Base-by-base conservation (phyloP, 495 filamentous ascomycete genomes). In the Glarea lozoyensis region DNA sequence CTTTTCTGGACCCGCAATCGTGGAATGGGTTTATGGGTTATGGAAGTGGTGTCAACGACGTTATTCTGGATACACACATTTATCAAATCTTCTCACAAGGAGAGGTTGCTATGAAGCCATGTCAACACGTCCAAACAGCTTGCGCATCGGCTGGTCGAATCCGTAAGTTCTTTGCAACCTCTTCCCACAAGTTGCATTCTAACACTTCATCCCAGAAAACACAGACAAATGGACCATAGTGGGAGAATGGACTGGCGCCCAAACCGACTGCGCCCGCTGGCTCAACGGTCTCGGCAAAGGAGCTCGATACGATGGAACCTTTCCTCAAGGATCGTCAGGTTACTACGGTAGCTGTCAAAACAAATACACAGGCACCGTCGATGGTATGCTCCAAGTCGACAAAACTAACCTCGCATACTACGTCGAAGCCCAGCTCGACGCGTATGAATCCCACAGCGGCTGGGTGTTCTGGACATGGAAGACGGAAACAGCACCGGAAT, bases 381-480 rank as follows among this genome's bases (percentile, higher is more conserved):
- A 60, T 13, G 66, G 50, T 1, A 57, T 86, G 13, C 53, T 66
- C 2, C 53, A 59, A 0, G 62, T 61, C 3, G 77, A 82, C 35
- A 73, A 77, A 47, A 48, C 50, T 40, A 78, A 82, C 50, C 68
- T 81, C 18, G 66, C 70, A 29, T 64, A 66, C 30, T 84, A 73
- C 54, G 78, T 86, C 42, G 80, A 85, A 52, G 81, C 77, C 4
- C 84, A 88, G 56, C 65, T 88, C 10, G 81, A 84, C 54, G 81
- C 82, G 5, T 88, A 73, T 50, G 83, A 88, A 64, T 65, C 69
- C 53, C 72, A 70, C 15, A 63, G 55, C 0, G 84, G 84, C 12
- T 89, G 84, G 84, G 63, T 89, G 43, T 88, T 83, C 63, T 89
- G 84, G 84, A 79, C 78, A 4, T 88, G 84, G 76, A 89, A 87